These are phyloP conservation scores for Annulohypoxylon nitens DNA, from an alignment of 495 filamentous ascomycete genomes.

Conservation along the genomic window DNA sequence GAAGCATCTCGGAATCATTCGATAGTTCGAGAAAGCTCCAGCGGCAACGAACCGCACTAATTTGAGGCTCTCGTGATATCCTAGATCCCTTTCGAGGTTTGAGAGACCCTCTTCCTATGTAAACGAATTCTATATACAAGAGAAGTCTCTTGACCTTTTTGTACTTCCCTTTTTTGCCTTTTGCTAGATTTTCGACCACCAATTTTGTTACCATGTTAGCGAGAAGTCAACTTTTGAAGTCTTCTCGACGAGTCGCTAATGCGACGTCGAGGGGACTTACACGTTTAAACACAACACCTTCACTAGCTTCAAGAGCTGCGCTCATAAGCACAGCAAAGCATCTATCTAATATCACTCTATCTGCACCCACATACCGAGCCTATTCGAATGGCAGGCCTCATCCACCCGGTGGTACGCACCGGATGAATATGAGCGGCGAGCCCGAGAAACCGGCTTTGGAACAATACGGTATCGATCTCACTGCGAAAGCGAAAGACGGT, in stretches of 20 bases:
- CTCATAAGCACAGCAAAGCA: conserved; percentile 34
- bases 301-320: conserved; percentile 44
- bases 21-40: conserved; percentile 47
- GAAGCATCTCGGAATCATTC: conserved; percentile 12
- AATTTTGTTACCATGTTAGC: conserved; percentile 52
- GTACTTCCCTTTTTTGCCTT: not conserved
- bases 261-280: conserved; percentile 49
- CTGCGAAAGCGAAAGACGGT: conserved; percentile 84
- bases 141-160: conserved; percentile 34
- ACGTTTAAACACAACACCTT: conserved; percentile 43
- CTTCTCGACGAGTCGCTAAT: conserved; percentile 54
- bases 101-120: conserved; percentile 20
- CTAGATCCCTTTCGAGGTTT: conserved; percentile 18
- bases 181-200: not conserved
- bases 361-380: conserved; percentile 57
- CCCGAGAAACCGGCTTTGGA: conserved; percentile 88
- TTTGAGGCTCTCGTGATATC: conserved; percentile 45
- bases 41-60: conserved; percentile 28
- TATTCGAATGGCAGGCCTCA: conserved; percentile 86
- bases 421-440: conserved; percentile 87
- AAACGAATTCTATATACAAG: conserved; percentile 20
- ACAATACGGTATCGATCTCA: conserved; percentile 91
- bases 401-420: conserved; percentile 90
- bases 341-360: conserved; percentile 43
- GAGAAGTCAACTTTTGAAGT: conserved; percentile 52